Evolutionary conservation across 1,284 basidiomycete species (phyloP).

Genomic region (Peniophora sp.): DNA sequence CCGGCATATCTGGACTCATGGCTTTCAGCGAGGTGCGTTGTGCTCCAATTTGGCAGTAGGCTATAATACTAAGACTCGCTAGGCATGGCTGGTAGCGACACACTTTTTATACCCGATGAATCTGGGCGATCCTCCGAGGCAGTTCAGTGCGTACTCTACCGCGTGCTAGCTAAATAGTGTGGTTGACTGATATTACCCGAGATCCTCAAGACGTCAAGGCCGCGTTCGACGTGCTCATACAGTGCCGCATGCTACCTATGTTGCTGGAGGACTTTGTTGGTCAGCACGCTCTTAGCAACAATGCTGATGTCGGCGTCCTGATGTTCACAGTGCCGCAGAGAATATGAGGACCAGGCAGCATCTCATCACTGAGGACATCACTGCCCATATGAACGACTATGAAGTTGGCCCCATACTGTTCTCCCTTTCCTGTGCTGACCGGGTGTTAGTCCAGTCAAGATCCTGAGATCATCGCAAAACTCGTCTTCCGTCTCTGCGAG

Average conservation of each 20-base stretch:
- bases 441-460: constrained; percentile 36
- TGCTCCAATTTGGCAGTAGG: background rate
- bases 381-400: constrained; percentile 47
- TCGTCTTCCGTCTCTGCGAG: constrained; percentile 48
- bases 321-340: constrained; percentile 32
- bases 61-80: background rate
- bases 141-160: constrained; percentile 28
- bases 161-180: background rate
- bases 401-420: constrained; percentile 32
- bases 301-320: background rate
- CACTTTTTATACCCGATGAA: constrained; percentile 51
- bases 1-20: constrained; percentile 60
- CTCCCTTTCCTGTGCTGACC: background rate
- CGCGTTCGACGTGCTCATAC: constrained; percentile 49
- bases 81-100: constrained; percentile 61
- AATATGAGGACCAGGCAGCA: constrained; percentile 51
- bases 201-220: constrained; percentile 40
- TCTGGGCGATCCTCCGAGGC: constrained; percentile 31
- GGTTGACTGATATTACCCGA: constrained; percentile 16
- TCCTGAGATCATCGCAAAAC: constrained; percentile 37
- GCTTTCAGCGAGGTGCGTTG: constrained; percentile 51
- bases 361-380: constrained; percentile 54
- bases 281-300: constrained; percentile 26
- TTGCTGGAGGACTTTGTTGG: constrained; percentile 63
- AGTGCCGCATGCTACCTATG: constrained; percentile 47